These are phyloP conservation scores for Gloeopeniophorella convolvens DNA, from an alignment of 768 basidiomycete genomes.

Conservation along the genomic window DNA sequence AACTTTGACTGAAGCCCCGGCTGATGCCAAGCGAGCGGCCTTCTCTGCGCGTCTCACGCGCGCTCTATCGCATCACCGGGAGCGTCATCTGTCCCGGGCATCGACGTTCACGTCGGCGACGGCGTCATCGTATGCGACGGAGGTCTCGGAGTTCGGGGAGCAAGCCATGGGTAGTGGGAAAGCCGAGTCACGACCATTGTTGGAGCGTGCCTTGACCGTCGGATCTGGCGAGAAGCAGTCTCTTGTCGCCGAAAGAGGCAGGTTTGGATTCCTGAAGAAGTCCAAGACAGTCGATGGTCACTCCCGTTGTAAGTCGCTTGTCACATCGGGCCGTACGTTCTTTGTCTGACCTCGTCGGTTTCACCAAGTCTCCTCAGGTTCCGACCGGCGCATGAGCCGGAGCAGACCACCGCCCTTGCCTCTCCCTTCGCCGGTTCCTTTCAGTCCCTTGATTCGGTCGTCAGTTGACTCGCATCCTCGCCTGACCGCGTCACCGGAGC, in stretches of 20 bases:
- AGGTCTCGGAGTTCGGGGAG: slow-evolving; percentile 7
- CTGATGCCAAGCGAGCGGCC: neutral
- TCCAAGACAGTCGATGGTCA: slow-evolving; percentile 1
- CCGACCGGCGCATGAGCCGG: neutral
- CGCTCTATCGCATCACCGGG: neutral
- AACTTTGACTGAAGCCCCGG: slow-evolving; percentile 6
- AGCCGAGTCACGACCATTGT: neutral
- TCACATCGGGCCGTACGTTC: too few relatives aligned
- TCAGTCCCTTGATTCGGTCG: neutral
- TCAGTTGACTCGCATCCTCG: neutral
- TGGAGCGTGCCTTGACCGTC: too few relatives aligned
- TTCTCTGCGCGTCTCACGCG: slow-evolving; percentile 12
- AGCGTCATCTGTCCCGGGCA: neutral
- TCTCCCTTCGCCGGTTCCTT: neutral
- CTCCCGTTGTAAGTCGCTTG: neutral
- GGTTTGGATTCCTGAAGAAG: slow-evolving; percentile 13
- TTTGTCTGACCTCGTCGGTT: neutral
- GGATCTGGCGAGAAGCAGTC: neutral
- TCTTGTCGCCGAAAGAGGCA: slow-evolving; percentile 4
- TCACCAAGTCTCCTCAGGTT: too few relatives aligned
- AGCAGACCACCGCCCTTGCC: neutral
- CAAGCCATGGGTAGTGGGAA: neutral
- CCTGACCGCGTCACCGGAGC: too few relatives aligned
- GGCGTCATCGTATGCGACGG: neutral
- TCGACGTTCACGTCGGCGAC: neutral